Evolutionary conservation across 345 rosid species (phyloP), one percentile per base, ranked within the genome.

Genomic region (Turnera subulata): DNA sequence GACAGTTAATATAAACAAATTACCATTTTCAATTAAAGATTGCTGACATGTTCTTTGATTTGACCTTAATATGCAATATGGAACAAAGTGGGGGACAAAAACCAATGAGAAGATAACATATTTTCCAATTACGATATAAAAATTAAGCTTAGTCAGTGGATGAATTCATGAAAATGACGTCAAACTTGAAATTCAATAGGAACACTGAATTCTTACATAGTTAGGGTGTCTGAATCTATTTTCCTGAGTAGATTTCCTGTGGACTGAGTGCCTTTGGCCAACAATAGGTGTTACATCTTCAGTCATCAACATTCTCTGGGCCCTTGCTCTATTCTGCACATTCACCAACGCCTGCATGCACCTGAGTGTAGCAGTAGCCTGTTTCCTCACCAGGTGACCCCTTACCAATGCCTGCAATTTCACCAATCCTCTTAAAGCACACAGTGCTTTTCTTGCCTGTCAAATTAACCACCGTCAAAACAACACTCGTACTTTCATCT

Each of bases 371-470:
- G 69, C 65, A 15, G 65, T 59, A 45, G 74, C 74, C 56, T 59
- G 69, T 64, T 70, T 70, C 64, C 74, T 64, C 23, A 70, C 74
- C 42, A 64, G 74, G 17, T 64, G 65, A 54, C 74, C 74, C 47
- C 69, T 70, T 16, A 70, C 74, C 42, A 70, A 16, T 21, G 74
- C 69, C 65, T 70, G 74, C 54, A 70, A 17, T 65, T 70, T 70
- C 65, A 70, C 74, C 22, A 70, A 48, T 48, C 74, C 74, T 64
- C 53, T 70, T 24, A 93, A 69, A 0, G 99, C 99, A 63, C 82
- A 59, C 61, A 93, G 62, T 16, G 99, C 99, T 73, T 86, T 89
- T 46, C 89, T 85, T 38, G 99, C 99, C 99, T 92, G 76, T 32
- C 48, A 57, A 16, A 49, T n/a, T n/a, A n/a, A 32, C 56, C 61